Conservation (phyloP, 1,284 basidiomycete species). For the Phellopilus nigrolimitatus region DNA sequence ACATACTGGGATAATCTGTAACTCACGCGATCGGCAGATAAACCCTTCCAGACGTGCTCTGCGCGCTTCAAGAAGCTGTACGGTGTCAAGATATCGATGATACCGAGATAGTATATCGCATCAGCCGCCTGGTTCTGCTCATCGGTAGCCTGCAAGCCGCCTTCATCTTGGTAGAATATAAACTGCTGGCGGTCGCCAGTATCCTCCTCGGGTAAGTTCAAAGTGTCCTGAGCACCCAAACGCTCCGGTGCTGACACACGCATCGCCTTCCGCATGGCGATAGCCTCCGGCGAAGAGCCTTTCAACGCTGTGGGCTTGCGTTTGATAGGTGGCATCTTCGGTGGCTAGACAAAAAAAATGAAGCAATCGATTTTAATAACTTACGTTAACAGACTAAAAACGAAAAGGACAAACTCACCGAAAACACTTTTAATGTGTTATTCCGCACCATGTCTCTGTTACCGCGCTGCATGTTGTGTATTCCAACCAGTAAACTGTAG, state of each 20-base stretch:
- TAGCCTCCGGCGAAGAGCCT: slow-evolving; percentile 65
- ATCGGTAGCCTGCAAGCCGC: slow-evolving; percentile 87
- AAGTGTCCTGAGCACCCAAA: slow-evolving; percentile 50
- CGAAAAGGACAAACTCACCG: slow-evolving; percentile 46
- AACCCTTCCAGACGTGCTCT: slow-evolving; percentile 91
- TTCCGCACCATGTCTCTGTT: slow-evolving; percentile 89
- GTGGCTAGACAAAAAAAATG: slow-evolving; percentile 37
- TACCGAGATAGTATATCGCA: slow-evolving; percentile 89
- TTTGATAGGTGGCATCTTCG: slow-evolving; percentile 51
- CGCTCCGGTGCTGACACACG: slow-evolving; percentile 78
- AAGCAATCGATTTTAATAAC: not conserved
- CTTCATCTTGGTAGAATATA: slow-evolving; percentile 96
- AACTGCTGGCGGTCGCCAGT: slow-evolving; percentile 79
- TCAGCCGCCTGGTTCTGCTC: slow-evolving; percentile 73
- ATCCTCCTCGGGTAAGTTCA: slow-evolving; percentile 67
- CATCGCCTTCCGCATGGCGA: slow-evolving; percentile 82
- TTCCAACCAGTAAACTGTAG: slow-evolving; percentile 90
- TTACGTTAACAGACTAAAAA: not conserved
- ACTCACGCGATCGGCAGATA: slow-evolving; percentile 81
- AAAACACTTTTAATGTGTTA: slow-evolving; percentile 89
- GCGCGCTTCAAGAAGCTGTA: slow-evolving; percentile 77
- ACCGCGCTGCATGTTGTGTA: slow-evolving; percentile 88
- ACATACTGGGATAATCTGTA: slow-evolving; percentile 13
- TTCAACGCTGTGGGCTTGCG: slow-evolving; percentile 56
- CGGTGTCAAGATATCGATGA: slow-evolving; percentile 94